A percentile compares a stretch with the other conserved stretches of the same genome.
These are phyloP conservation scores for Hermanozyma aechmeae DNA, from an alignment of 805 yeast genomes.

Conservation along the genomic window DNA sequence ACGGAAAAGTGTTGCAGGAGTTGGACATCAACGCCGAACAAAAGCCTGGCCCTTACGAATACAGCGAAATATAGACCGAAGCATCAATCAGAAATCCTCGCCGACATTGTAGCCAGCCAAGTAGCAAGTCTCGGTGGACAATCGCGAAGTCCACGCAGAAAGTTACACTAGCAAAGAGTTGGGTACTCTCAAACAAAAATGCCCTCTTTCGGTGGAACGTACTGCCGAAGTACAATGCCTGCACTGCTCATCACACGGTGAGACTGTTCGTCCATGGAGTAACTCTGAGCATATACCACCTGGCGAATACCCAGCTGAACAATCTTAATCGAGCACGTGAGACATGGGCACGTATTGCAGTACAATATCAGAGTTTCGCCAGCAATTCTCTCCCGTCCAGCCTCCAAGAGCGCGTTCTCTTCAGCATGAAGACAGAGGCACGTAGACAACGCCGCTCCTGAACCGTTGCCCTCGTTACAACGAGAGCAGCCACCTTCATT, in stretches of 20 bases:
- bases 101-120: no score
- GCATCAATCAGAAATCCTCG: no score
- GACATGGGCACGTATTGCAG: conserved; percentile 96
- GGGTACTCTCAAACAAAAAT: conserved; percentile 16
- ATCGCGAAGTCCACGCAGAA: no score
- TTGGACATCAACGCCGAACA: conserved; percentile 45
- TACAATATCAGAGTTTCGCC: conserved; percentile 58
- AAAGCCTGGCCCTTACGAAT: conserved; percentile 38
- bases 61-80: conserved; percentile 23
- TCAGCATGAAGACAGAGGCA: conserved; percentile 96
- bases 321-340: conserved; percentile 91
- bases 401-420: conserved; percentile 89
- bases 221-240: conserved; percentile 56
- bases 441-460: conserved; percentile 63
- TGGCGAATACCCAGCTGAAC: conserved; percentile 87
- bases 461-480: conserved; percentile 63
- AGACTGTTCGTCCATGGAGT: conserved; percentile 82
- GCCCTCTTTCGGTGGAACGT: conserved; percentile 31
- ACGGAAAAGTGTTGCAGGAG: conserved; percentile 44
- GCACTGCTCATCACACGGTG: conserved; percentile 66
- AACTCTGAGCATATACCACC: conserved; percentile 87
- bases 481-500: conserved; percentile 93
- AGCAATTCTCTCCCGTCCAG: conserved; percentile 77
- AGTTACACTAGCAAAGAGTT: no score
- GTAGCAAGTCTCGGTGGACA: no score